phyloP scores from a whole-genome alignment of 495 filamentous ascomycete genomes.

The Articulospora tetracladia region DNA sequence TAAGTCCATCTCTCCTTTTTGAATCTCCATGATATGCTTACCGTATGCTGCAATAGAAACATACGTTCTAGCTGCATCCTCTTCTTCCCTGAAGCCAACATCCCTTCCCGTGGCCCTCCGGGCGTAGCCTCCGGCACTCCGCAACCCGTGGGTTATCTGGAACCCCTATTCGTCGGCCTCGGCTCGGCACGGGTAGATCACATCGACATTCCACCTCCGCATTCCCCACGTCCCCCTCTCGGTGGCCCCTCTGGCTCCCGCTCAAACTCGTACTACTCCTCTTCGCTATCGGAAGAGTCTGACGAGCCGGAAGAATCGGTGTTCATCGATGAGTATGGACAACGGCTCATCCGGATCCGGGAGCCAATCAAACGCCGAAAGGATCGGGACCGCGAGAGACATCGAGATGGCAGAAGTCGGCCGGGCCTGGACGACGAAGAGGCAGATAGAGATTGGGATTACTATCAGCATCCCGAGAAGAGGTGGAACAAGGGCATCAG shows the following conservation, averaged over 20 bases:
- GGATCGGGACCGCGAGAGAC: not conserved
- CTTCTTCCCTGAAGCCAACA: slow-evolving; percentile 22
- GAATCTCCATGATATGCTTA: not conserved
- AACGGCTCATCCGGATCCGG: not conserved
- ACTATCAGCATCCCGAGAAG: slow-evolving; percentile 26
- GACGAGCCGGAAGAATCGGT: slow-evolving; percentile 1
- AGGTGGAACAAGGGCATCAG: slow-evolving; percentile 15
- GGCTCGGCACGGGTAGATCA: slow-evolving; percentile 16
- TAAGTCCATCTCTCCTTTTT: not conserved
- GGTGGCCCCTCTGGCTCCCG: not conserved
- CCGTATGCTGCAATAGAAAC: slow-evolving; percentile 17
- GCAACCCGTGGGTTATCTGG: slow-evolving; percentile 19
- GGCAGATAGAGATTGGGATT: slow-evolving; percentile 17
- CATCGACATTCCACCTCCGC: not conserved
- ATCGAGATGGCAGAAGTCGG: not conserved
- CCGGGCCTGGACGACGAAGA: not conserved
- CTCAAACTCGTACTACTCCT: not conserved
- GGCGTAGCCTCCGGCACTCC: slow-evolving; percentile 18
- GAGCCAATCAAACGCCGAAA: not conserved
- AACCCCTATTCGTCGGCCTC: slow-evolving; percentile 20
- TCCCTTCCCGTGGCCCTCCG: slow-evolving; percentile 14
- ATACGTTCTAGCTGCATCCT: slow-evolving; percentile 26
- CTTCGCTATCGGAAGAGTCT: not conserved
- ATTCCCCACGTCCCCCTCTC: not conserved
- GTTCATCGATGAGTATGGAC: slow-evolving; percentile 2